These are phyloP conservation scores for Mycothermus thermophilus DNA, from an alignment of 495 filamentous ascomycete genomes.

Conservation along the genomic window DNA sequence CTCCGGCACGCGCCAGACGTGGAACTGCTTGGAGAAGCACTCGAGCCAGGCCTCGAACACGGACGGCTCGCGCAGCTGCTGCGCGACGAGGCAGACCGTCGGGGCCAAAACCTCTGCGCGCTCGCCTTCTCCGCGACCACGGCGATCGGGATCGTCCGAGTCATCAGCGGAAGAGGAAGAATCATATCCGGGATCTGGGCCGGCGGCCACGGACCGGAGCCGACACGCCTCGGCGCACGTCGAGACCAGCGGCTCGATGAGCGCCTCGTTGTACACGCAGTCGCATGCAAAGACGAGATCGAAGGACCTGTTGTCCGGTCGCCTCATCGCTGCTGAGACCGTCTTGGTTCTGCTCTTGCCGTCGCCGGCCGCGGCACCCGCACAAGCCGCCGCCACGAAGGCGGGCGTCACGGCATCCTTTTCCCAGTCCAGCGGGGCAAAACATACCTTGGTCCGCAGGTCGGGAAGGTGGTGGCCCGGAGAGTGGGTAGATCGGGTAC, in stretches of 20 bases:
- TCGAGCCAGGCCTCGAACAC: slow-evolving; percentile 76
- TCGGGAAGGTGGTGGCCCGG: not conserved
- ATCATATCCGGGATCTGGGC: too few relatives aligned
- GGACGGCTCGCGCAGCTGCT: slow-evolving; percentile 70
- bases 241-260: slow-evolving; percentile 69
- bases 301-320: slow-evolving; percentile 23
- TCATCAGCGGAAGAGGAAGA: too few relatives aligned
- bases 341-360: too few relatives aligned
- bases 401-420: slow-evolving; percentile 30
- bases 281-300: slow-evolving; percentile 69
- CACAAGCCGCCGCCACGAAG: slow-evolving; percentile 22
- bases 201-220: slow-evolving; percentile 38
- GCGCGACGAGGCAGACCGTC: slow-evolving; percentile 55
- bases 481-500: not conserved
- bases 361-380: too few relatives aligned
- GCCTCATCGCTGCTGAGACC: too few relatives aligned
- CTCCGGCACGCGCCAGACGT: slow-evolving; percentile 65
- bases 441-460: slow-evolving; percentile 20
- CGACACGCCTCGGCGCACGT: slow-evolving; percentile 69
- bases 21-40: slow-evolving; percentile 50
- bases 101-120: slow-evolving; percentile 6
- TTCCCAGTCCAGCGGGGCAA: slow-evolving; percentile 59
- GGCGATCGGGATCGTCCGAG: slow-evolving; percentile 2
- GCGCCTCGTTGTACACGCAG: slow-evolving; percentile 78
- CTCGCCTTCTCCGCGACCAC: not conserved